A percentile compares a stretch with the other conserved stretches of the same genome.
Evolutionary conservation across 208 protist species (phyloP).

Genomic region (Trypanosoma melophagium): DNA sequence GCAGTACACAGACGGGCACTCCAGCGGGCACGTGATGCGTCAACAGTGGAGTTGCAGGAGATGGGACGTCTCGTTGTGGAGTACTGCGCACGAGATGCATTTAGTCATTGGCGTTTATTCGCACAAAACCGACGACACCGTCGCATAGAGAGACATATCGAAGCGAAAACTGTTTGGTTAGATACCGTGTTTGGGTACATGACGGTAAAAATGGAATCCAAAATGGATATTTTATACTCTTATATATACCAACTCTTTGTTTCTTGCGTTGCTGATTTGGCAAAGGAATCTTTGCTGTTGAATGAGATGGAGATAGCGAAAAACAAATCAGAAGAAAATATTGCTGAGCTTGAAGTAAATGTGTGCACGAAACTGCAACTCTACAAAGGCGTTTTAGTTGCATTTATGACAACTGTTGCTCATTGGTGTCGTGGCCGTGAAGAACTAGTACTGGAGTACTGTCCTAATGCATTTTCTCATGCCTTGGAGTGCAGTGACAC

Average conservation of each 20-base stretch:
- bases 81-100: slow-evolving; percentile 47
- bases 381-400: neutral
- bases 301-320: neutral
- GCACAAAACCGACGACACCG: slow-evolving; percentile 18
- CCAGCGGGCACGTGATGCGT: too few relatives aligned
- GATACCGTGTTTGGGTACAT: neutral
- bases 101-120: slow-evolving; percentile 36
- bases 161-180: too few relatives aligned
- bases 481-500: neutral
- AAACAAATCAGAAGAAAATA: neutral
- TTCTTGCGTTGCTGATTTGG: too few relatives aligned
- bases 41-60: slow-evolving; percentile 9
- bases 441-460: neutral
- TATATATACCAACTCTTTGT: neutral
- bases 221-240: neutral
- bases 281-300: too few relatives aligned
- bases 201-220: neutral
- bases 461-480: too few relatives aligned
- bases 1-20: neutral
- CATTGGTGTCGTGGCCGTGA: slow-evolving; percentile 4
- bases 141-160: slow-evolving; percentile 8
- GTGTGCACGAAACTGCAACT: neutral
- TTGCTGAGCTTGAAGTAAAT: neutral
- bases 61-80: slow-evolving; percentile 38
- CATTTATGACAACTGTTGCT: neutral